Evolutionary conservation across 345 rosid genomes (phyloP).

Genomic region (Limnanthes douglasii): DNA sequence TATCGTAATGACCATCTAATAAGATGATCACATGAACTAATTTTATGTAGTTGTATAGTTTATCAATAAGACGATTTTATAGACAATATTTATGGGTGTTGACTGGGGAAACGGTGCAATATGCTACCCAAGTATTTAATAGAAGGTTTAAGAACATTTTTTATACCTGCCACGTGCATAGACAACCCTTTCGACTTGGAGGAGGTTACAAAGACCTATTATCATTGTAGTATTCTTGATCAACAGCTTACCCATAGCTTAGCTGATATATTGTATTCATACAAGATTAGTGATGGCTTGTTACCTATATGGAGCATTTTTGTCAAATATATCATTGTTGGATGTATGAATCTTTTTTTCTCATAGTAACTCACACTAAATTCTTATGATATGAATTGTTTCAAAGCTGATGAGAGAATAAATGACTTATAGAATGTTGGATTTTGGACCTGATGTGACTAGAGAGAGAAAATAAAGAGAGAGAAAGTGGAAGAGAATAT

Average conservation of each 20-base stretch:
- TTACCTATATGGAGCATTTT: too few relatives aligned
- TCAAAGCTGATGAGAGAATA: constrained; percentile 65
- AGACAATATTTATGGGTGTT: constrained; percentile 72
- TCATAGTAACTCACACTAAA: constrained; percentile 8
- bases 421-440: too few relatives aligned
- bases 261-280: constrained; percentile 49
- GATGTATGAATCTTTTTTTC: background rate
- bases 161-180: constrained; percentile 76
- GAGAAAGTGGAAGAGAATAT: too few relatives aligned
- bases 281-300: constrained; percentile 45
- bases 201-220: constrained; percentile 57
- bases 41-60: constrained; percentile 56
- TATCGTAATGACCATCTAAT: constrained; percentile 7
- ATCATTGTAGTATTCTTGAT: constrained; percentile 31
- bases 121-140: constrained; percentile 82
- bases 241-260: constrained; percentile 57
- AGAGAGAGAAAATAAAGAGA: too few relatives aligned
- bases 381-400: constrained; percentile 48
- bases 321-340: background rate
- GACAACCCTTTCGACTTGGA: constrained; percentile 91
- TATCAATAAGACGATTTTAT: constrained; percentile 69
- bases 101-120: constrained; percentile 88
- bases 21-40: constrained; percentile 69
- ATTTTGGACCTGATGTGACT: too few relatives aligned
- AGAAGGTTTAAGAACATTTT: constrained; percentile 77